Base-by-base conservation (phyloP, 257 asterid genomes). In the Solanum pennellii region DNA sequence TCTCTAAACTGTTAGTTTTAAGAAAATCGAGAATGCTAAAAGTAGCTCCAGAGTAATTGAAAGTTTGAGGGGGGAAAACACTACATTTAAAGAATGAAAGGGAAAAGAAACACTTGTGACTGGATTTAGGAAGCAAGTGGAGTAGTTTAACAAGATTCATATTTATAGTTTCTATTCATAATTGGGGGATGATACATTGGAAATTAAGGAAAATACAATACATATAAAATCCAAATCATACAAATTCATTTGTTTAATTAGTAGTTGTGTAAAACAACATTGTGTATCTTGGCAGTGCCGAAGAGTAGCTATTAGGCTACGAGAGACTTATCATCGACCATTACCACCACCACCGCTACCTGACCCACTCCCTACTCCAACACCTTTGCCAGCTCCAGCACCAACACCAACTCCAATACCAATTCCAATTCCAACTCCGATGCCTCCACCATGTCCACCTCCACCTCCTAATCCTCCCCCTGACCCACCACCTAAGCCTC, bases 321-420 rank as follows among this genome's bases (percentile, higher is more conserved):
- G 20, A 44, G 39, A 37, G 12, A 65, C 23, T 65, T 39, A 65
- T 84, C 62, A 84, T 3, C 86, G 73, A 16, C 88, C 89, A 14
- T 76, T 85, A 13, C 89, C 86, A 1, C 65, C 86, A 1, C 75
- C 68, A 1, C 83, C 77, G 5, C 86, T 83, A 31, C 88, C 86
- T 3, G 69, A 52, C 3, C 89, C 86, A 29, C 88, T 86, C 3
- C 88, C 90, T 5, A 83, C 90, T 5, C 86, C 88, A 12, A 74
- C 87, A 31, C 88, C 90, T 0, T 74, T 47, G 0, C 90, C 90
- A 10, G 80, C 79, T 39, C 85, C 85, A 21, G 8, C 74, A 20
- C 90, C 91, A 79, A 84, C 87, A 20, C 91, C 91, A 5, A 35
- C 87, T 18, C 91, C 91, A 0, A 73, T 71, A 4, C 90, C 92